Evolutionary conservation across 495 filamentous ascomycete genomes (phyloP).

Genomic region (Aspergillus taichungensis): DNA sequence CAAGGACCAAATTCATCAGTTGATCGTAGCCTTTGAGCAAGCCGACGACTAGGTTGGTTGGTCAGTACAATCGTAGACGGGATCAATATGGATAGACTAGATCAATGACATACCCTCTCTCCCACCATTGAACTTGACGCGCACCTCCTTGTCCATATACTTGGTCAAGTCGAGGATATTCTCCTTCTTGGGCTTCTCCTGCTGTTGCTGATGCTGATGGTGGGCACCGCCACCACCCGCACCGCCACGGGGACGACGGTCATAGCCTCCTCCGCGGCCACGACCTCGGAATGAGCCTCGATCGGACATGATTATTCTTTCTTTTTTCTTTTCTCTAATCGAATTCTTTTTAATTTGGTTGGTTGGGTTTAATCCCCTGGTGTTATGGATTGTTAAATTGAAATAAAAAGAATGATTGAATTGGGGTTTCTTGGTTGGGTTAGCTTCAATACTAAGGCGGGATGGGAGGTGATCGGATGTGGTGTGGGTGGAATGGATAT

Average conservation of each 20-base stretch:
- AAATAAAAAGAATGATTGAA: too few species aligned
- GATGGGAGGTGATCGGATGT: too few species aligned
- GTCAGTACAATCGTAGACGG: slow-evolving; percentile 1
- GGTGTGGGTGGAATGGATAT: too few species aligned
- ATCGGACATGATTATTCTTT: slow-evolving; percentile 49
- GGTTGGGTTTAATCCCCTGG: too few species aligned
- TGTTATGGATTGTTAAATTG: too few species aligned
- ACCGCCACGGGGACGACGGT: slow-evolving; percentile 40
- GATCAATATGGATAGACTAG: slow-evolving; percentile 2
- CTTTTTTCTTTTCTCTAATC: not conserved
- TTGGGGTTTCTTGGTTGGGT: too few species aligned
- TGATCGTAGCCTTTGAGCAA: slow-evolving; percentile 92
- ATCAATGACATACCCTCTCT: slow-evolving; percentile 62
- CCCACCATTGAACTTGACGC: slow-evolving; percentile 93
- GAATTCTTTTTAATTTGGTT: not conserved
- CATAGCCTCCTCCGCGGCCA: slow-evolving; percentile 33
- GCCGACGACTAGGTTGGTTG: slow-evolving; percentile 58
- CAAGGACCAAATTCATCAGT: slow-evolving; percentile 94
- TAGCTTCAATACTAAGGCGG: too few species aligned
- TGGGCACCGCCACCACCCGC: slow-evolving; percentile 34
- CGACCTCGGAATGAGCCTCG: slow-evolving; percentile 55
- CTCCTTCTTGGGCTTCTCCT: slow-evolving; percentile 88
- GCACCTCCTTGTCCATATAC: slow-evolving; percentile 93
- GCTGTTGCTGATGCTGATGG: slow-evolving; percentile 31
- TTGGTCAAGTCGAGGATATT: slow-evolving; percentile 92